phyloP scores from a whole-genome alignment of 192 early-diverging fungal genomes.

The Dissophora ornata region DNA sequence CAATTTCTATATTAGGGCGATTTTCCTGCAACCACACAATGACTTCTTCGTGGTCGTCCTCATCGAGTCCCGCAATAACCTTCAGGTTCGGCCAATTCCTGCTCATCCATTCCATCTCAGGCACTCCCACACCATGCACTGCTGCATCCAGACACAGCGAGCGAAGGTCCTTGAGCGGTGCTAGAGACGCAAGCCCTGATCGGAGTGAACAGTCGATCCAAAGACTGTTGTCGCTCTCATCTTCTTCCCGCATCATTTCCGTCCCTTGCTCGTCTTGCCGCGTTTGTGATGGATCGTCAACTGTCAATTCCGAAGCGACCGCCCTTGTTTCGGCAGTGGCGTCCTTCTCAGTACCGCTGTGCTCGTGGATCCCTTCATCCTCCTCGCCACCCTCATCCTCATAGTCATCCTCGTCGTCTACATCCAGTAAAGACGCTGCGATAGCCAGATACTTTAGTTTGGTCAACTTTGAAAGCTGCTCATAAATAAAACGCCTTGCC shows the following conservation, averaged over 20 bases:
- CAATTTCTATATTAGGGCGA: constrained; percentile 17
- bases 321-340: too few relatives aligned
- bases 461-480: constrained; percentile 25
- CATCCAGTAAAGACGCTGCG: neutral
- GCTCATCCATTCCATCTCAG: constrained; percentile 33
- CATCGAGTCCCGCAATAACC: constrained; percentile 18
- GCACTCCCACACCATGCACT: constrained; percentile 4
- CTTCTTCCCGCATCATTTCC: too few relatives aligned
- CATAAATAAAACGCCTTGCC: constrained; percentile 36
- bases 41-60: constrained; percentile 14
- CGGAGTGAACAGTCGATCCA: constrained; percentile 38
- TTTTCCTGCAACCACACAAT: constrained; percentile 17
- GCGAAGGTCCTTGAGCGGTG: constrained; percentile 16
- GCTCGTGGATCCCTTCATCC: neutral
- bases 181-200: constrained; percentile 12
- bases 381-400: neutral
- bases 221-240: neutral
- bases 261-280: too few relatives aligned
- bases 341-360: too few relatives aligned
- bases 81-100: constrained; percentile 24
- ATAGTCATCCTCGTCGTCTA: neutral
- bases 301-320: too few relatives aligned
- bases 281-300: too few relatives aligned
- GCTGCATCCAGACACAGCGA: constrained; percentile 1
- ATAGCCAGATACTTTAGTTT: constrained; percentile 23